Evolutionary conservation across 306 rosid species (phyloP), one percentile per base, ranked within the genome.

Genomic region (Dryas octopetala): DNA sequence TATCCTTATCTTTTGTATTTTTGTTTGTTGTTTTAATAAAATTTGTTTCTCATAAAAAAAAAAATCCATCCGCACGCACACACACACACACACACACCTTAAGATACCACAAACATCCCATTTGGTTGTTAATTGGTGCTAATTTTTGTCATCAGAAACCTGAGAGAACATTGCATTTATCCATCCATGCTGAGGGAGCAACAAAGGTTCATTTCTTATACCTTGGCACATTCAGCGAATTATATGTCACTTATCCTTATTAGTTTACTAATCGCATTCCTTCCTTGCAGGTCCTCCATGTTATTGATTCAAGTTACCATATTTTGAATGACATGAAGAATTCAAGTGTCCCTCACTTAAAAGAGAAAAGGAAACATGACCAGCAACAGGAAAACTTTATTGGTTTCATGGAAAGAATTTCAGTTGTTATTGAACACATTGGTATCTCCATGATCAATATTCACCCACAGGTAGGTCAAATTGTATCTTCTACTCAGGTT

Each of bases 171-270:
- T 90, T 94, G 83, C 85, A 76, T 68, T 74, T 94, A 67, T 86
- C 96, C 17, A 90, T 94, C 73, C 88, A 87, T 85, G 97, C 97
- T 17, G 98, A 94, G 77, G 98, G 97, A 78, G 95, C 98, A 78
- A 94, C 91, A 40, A 94, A 94, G 97, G 98, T 91, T 76, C 66
- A 73, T 67, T 69, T 63, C 69, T 74, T 58, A 57, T 76, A n/a
- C 63, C 71, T 80, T 74, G 43, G 74, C 44, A 28, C 62, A 68
- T 77, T 40, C 70, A 41, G 17, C 50, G 9, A 46, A 17, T 12
- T 61, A 61, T 54, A 15, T 53, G 43, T 62, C 28, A 62, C 32
- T 66, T 43, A 59, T 19, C 15, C 9, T 75, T 51, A 45, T 4
- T 38, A 68, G 49, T 66, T 76, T 10, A 71, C 7, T 49, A 50